Base-by-base conservation (phyloP, 2,329 filamentous ascomycete genomes). In the Colletotrichum caudatum region DNA sequence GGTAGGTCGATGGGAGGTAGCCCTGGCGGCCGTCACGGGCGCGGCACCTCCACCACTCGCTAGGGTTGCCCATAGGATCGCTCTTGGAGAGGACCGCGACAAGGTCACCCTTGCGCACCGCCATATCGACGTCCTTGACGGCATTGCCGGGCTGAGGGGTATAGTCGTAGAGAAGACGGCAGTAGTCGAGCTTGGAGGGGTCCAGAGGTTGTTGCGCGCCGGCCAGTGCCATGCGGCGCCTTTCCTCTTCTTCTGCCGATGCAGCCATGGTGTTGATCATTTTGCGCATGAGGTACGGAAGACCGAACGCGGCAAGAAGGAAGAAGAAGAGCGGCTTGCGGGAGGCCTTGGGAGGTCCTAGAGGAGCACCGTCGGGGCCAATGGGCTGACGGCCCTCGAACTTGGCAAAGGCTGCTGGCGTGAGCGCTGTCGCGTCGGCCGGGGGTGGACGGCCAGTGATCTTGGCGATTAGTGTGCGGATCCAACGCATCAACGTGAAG, bases 241-340 rank as follows among this genome's bases (percentile, higher is more conserved):
- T 88, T 80, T 94, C 90, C 78, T 97, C 93, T 78, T 95, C 93
- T 82, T 98, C 94, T 78, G 96, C 93, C 6, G 91, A 92, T 46
- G 92, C 90, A 20, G 95, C 94, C 50, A 99, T 87, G 1, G 93
- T 88, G 78, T 91, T 91, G 80, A 99, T 98, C 76, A 97, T 89
- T 84, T 98, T 99, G 82, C 93, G 92, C 95, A 99, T 98, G 60
- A 99, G 87, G 80, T 97, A 99, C 7, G 96, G 96, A 18, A 99
- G 88, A 64, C 96, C 97, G 78, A 99, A 97, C 6, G 97, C 95
- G 23, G 96, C 95, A 54, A 97, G 86, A 72, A 98, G 86, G 86
- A 99, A 99, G 86, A 99, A 95, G 79, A 99, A 88, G 77, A 99
- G 94, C 0, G 96, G 96, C 82, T 98, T 99, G 80, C 93, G 94